Conservation (phyloP, 768 basidiomycete genomes). For the Podaxis rugospora region DNA sequence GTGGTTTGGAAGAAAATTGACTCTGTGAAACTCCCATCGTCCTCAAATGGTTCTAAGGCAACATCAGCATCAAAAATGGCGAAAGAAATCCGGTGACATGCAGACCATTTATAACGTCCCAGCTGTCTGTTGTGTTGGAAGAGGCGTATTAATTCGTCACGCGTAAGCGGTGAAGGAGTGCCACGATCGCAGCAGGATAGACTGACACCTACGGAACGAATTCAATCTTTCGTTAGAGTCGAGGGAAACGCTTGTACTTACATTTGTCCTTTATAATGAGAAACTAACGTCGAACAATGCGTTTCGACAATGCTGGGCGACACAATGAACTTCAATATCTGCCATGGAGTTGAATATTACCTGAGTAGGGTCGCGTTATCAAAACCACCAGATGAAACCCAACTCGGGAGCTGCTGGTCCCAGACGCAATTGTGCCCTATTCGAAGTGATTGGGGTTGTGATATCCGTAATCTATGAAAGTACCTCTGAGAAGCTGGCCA, state of each 20-base stretch:
- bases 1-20: slow-evolving; percentile 52
- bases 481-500: slow-evolving; percentile 42
- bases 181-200: background rate
- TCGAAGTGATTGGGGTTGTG: background rate
- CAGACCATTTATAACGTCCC: slow-evolving; percentile 51
- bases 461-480: background rate
- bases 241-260: slow-evolving; percentile 17
- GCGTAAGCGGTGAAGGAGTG: background rate
- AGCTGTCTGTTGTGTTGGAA: slow-evolving; percentile 27
- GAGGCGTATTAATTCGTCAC: background rate
- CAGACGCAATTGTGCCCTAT: slow-evolving; percentile 44
- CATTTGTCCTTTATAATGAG: slow-evolving; percentile 50
- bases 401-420: slow-evolving; percentile 49
- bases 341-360: background rate
- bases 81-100: background rate
- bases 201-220: slow-evolving; percentile 14
- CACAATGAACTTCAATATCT: background rate
- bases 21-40: slow-evolving; percentile 53
- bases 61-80: background rate
- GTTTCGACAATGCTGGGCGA: slow-evolving; percentile 33
- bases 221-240: background rate
- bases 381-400: slow-evolving; percentile 43
- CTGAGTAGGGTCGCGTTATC: slow-evolving; percentile 30
- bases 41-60: slow-evolving; percentile 48
- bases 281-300: slow-evolving; percentile 40